phyloP scores from a whole-genome alignment of 2,329 filamentous ascomycete species.

The Pyrenochaeta sp. region DNA sequence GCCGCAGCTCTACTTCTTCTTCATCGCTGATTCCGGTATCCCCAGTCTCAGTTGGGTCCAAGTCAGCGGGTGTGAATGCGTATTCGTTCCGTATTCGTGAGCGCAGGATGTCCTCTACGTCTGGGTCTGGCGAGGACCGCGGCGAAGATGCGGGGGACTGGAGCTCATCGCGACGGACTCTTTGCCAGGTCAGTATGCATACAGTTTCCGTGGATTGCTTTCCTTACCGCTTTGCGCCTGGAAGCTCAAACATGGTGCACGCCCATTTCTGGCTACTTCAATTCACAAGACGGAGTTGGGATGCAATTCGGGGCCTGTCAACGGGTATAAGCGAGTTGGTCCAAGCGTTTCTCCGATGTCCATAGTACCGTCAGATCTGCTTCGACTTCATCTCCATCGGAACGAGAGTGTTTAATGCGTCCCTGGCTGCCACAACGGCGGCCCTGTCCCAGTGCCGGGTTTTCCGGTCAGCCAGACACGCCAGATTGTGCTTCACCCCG shows the following conservation, averaged over 20 bases:
- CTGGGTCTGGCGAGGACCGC: slow-evolving; percentile 46
- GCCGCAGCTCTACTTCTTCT: slow-evolving; percentile 45
- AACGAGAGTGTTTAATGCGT: background rate
- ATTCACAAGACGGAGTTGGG: background rate
- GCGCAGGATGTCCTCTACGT: slow-evolving; percentile 41
- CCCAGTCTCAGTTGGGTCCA: slow-evolving; percentile 1
- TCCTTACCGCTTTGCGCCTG: slow-evolving; percentile 36
- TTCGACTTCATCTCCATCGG: background rate
- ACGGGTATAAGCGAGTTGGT: background rate
- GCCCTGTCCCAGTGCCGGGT: background rate
- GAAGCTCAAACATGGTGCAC: slow-evolving; percentile 32
- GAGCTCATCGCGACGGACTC: slow-evolving; percentile 47
- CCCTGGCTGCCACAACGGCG: background rate
- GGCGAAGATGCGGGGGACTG: slow-evolving; percentile 44
- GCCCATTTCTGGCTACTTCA: slow-evolving; percentile 3
- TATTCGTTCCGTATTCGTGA: slow-evolving; percentile 34
- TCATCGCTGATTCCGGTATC: slow-evolving; percentile 22
- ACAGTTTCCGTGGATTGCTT: background rate
- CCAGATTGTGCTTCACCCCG: background rate
- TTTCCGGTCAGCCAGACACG: background rate
- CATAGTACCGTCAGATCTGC: background rate
- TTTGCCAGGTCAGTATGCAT: slow-evolving; percentile 22
- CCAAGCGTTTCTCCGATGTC: background rate
- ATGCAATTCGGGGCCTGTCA: background rate
- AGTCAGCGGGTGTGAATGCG: slow-evolving; percentile 29